Conservation (phyloP, 1,139 yeast genomes). For the Wickerhamomyces sp. region DNA sequence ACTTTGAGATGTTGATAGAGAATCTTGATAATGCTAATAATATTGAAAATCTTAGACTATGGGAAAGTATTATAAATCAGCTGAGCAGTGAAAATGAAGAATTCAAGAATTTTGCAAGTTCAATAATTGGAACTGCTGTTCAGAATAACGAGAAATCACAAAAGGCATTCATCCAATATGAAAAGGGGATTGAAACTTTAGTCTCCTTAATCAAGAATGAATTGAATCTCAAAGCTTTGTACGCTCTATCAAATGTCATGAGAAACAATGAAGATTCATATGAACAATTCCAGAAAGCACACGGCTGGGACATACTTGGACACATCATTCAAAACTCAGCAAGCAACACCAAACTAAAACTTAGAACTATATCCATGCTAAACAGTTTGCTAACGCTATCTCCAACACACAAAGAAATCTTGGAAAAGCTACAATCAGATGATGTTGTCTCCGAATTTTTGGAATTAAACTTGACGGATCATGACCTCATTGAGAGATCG, state of each 20-base stretch:
- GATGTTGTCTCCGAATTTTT: constrained; percentile 37
- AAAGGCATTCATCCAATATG: constrained; percentile 50
- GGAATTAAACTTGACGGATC: constrained; percentile 34
- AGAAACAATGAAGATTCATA: constrained; percentile 64
- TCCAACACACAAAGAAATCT: constrained; percentile 29
- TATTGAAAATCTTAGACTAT: constrained; percentile 74
- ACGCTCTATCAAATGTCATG: constrained; percentile 71
- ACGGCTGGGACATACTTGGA: constrained; percentile 59
- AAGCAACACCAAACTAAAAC: constrained; percentile 34
- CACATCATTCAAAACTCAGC: constrained; percentile 22
- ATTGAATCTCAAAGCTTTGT: constrained; percentile 54
- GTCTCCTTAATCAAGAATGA: constrained; percentile 34
- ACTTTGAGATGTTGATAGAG: constrained; percentile 91
- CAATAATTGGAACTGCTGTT: constrained; percentile 85
- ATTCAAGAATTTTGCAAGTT: constrained; percentile 56
- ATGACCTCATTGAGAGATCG: constrained; percentile 55
- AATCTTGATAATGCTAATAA: constrained; percentile 93
- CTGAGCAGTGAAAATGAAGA: constrained; percentile 40
- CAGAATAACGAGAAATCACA: constrained; percentile 84
- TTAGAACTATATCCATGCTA: constrained; percentile 53
- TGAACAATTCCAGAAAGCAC: constrained; percentile 43
- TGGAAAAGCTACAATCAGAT: constrained; percentile 37
- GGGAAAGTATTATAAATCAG: constrained; percentile 62
- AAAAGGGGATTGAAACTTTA: constrained; percentile 43
- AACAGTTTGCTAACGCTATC: constrained; percentile 55